Evolutionary conservation across 495 filamentous ascomycete species (phyloP).

Genomic region (Neurospora hispaniola): DNA sequence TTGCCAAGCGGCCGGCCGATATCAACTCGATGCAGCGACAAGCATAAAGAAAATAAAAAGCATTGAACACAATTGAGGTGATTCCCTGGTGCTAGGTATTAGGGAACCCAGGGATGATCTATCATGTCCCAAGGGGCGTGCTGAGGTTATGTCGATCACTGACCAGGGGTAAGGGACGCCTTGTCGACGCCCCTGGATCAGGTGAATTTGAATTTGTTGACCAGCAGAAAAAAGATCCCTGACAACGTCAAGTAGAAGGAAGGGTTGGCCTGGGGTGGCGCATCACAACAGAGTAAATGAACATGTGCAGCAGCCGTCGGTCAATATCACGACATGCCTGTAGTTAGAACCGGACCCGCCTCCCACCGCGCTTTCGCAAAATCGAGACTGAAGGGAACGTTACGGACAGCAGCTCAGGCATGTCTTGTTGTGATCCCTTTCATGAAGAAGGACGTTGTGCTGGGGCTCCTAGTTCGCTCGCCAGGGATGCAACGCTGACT

Average conservation of each 20-base stretch:
- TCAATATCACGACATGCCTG: not conserved
- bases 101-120: not conserved
- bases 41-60: not conserved
- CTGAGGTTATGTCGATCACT: not conserved
- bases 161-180: not conserved
- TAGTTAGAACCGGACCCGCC: not conserved
- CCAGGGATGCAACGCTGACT: constrained; percentile 2
- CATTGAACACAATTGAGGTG: not conserved
- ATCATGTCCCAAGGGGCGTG: not conserved
- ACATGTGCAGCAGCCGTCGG: not conserved
- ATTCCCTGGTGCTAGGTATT: not conserved
- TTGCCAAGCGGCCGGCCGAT: constrained; percentile 19
- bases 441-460: constrained; percentile 3
- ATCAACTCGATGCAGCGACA: constrained; percentile 4
- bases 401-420: not conserved
- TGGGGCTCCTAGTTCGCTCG: not conserved
- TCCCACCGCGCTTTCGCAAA: constrained; percentile 1
- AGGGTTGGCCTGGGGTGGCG: not conserved
- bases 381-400: not conserved
- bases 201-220: not conserved
- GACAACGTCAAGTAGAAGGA: constrained; percentile 1
- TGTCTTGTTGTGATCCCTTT: constrained; percentile 3
- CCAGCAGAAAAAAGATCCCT: not conserved
- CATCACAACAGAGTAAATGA: not conserved
- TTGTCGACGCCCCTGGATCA: not conserved